Conservation (phyloP, 2,329 filamentous ascomycete species). For the Paecilomyces formosus region DNA sequence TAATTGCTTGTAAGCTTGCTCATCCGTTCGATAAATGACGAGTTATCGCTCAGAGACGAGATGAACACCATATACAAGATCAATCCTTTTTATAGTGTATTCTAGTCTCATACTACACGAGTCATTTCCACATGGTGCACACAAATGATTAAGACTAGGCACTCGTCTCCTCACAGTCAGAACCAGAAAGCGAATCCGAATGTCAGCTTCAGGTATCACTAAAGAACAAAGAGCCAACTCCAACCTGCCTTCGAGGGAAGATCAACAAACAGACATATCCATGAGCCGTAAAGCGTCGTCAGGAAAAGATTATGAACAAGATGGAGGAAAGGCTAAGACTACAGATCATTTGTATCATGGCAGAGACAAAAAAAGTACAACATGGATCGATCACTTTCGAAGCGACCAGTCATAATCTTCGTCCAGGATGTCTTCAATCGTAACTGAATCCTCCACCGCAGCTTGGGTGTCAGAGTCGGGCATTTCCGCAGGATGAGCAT, state of each 20-base stretch:
- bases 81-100: not conserved
- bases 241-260: not conserved
- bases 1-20: not conserved
- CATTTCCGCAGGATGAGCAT: not conserved
- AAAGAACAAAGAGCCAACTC: not conserved
- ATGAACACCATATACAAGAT: not conserved
- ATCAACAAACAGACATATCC: not conserved
- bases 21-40: not conserved
- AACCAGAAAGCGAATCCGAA: not conserved
- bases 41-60: not conserved
- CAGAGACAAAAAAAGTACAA: not conserved
- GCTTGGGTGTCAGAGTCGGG: not conserved
- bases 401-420: slow-evolving; percentile 2
- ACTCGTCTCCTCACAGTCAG: not conserved
- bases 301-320: not conserved
- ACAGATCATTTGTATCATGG: not conserved
- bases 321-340: not conserved
- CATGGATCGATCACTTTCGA: not conserved
- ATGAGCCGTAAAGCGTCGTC: not conserved
- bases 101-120: not conserved
- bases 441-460: not conserved
- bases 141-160: not conserved
- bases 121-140: not conserved
- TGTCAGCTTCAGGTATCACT: not conserved
- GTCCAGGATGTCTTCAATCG: not conserved